These are phyloP conservation scores for Beta macrorhiza DNA, from an alignment of 179 eudicot genomes.

Conservation along the genomic window DNA sequence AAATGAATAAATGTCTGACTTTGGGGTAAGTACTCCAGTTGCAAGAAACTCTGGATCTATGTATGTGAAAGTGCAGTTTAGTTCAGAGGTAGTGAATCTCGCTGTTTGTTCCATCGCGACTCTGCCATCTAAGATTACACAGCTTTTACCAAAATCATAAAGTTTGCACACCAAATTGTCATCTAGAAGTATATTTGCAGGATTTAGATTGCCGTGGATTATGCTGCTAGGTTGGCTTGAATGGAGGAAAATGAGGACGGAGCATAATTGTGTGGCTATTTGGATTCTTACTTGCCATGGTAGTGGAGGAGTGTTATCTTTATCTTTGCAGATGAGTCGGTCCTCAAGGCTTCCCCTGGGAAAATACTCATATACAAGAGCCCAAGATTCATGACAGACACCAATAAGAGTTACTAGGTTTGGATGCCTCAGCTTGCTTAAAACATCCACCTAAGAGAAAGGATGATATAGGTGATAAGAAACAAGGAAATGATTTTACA, in stretches of 20 bases:
- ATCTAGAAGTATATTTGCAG: conserved; percentile 62
- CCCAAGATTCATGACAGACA: conserved; percentile 57
- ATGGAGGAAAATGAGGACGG: conserved; percentile 68
- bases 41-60: conserved; percentile 64
- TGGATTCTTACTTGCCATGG: conserved; percentile 73
- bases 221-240: conserved; percentile 50
- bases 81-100: conserved; percentile 41
- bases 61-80: conserved; percentile 58
- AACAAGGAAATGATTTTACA: no score
- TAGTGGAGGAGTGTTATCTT: conserved; percentile 58
- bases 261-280: conserved; percentile 70
- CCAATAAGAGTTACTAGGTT: conserved; percentile 73
- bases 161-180: conserved; percentile 54
- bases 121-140: conserved; percentile 33
- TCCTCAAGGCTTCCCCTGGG: conserved; percentile 83
- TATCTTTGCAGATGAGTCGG: conserved; percentile 55
- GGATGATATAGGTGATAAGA: not conserved
- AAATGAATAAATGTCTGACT: conserved; percentile 70
- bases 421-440: conserved; percentile 75
- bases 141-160: conserved; percentile 63
- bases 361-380: conserved; percentile 65
- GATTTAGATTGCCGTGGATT: conserved; percentile 67
- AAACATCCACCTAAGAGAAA: conserved; percentile 51
- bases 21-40: conserved; percentile 59
- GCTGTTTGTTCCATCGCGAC: conserved; percentile 35